phyloP scores from a whole-genome alignment of 306 rosid species.

The Inga leiocalycina region DNA sequence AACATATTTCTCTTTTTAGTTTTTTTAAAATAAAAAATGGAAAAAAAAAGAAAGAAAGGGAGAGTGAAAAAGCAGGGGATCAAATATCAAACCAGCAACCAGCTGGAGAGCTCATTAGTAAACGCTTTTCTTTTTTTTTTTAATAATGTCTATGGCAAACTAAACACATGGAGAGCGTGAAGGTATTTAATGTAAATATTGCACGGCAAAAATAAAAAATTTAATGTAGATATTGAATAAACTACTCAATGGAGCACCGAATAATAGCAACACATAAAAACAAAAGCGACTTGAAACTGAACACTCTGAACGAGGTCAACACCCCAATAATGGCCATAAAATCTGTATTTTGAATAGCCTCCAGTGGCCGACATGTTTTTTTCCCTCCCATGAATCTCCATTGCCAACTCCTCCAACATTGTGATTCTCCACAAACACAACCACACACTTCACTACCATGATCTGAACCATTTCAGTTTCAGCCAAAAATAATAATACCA shows the following conservation, averaged over 20 bases:
- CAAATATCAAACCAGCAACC: constrained; percentile 42
- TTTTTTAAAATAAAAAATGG: neutral
- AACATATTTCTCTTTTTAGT: neutral
- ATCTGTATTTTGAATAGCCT: constrained; percentile 32
- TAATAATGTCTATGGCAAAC: constrained; percentile 25
- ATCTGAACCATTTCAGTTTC: neutral
- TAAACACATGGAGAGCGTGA: constrained; percentile 16
- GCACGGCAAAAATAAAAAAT: no score
- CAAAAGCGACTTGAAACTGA: constrained; percentile 27
- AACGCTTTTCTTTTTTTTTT: neutral
- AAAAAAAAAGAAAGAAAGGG: neutral
- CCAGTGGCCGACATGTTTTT: constrained; percentile 69
- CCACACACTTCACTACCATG: neutral
- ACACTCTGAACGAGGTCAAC: constrained; percentile 58
- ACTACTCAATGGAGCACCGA: neutral
- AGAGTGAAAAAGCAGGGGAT: constrained; percentile 1
- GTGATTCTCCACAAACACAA: neutral
- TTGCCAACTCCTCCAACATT: neutral
- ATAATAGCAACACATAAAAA: neutral
- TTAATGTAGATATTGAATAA: neutral
- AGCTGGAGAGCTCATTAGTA: constrained; percentile 48
- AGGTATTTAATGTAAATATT: neutral
- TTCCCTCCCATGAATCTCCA: constrained; percentile 35
- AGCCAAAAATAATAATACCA: neutral
- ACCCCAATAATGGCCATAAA: constrained; percentile 34